Evolutionary conservation across 1,139 yeast species (phyloP), one percentile per base, ranked within the genome.

Genomic region (Pichia sp.): DNA sequence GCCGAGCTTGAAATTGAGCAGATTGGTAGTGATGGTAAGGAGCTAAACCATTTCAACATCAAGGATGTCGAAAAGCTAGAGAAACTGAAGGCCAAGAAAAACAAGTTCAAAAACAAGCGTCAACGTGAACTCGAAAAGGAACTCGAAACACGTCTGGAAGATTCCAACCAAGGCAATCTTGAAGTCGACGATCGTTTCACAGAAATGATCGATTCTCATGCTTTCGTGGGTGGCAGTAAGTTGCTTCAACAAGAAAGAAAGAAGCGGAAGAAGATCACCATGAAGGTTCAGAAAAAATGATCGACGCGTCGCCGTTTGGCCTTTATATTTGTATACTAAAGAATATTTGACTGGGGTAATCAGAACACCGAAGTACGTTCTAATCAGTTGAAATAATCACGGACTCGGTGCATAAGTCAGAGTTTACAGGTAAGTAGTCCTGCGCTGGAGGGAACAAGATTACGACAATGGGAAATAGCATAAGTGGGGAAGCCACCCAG

Each of bases 151-250:
- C 61, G 58, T 19, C 9, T 49, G 10, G 43, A 22, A 19, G 40
- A n/a, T 2, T 13, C 26, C 10, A 25, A 41, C 4, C 50, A 48
- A 26, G 55, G 49, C 4, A 81, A 83, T 55, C 85, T 89, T 64
- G 75, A 84, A 66, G 72, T 74, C 50, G 99, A 95, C 74, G 85
- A 87, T 26, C 86, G 99, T 72, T 95, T 95, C 74, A 76, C 78
- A 44, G 96, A 89, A 62, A 77, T 93, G 59, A 91, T 87, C 65
- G 95, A 90, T 61, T 83, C 82, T 59, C 96, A 88, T 59, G 95
- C 87, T 54, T 95, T 83, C 41, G 59, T 51, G 12, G 60, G 60
- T 21, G 60, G 60, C 23, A 52, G 58, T 46, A 47, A 85, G 67
- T 80, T 93, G 49, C 71, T 90, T 70, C 76, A 80, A 48, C 95